Percentiles rank a stretch among this genome's conserved stretches.
These are phyloP conservation scores for Fusarium luffae DNA, from an alignment of 2,329 filamentous ascomycete species.

Conservation along the genomic window DNA sequence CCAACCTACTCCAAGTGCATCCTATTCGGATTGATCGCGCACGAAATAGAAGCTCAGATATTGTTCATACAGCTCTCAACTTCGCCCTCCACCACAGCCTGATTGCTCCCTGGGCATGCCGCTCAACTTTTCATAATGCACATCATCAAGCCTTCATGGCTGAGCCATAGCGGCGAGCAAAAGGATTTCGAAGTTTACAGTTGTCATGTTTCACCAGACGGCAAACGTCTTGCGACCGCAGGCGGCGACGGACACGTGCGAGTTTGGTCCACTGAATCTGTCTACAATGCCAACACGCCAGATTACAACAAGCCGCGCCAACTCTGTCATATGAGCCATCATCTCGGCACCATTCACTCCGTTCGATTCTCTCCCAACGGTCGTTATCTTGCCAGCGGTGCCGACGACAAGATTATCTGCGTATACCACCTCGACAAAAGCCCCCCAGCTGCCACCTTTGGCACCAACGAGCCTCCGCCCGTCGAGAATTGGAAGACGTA, in stretches of 20 bases:
- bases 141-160: constrained; percentile 95
- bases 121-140: constrained; percentile 66
- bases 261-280: constrained; percentile 96
- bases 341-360: constrained; percentile 96
- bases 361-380: constrained; percentile 97
- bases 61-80: not conserved
- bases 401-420: constrained; percentile 98
- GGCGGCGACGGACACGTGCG: constrained; percentile 98
- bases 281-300: constrained; percentile 81
- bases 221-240: constrained; percentile 89
- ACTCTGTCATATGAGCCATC: constrained; percentile 97
- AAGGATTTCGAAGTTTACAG: constrained; percentile 99
- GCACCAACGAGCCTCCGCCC: constrained; percentile 89
- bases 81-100: constrained; percentile 7
- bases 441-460: constrained; percentile 83
- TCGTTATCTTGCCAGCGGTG: constrained; percentile 94
- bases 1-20: constrained; percentile 2
- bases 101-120: constrained; percentile 37
- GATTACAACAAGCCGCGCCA: constrained; percentile 84
- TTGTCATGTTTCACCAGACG: constrained; percentile 96
- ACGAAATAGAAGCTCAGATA: not conserved
- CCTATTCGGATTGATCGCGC: constrained; percentile 1
- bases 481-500: constrained; percentile 99
- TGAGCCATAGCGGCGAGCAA: constrained; percentile 95
- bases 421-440: constrained; percentile 92